phyloP scores from a whole-genome alignment of 768 basidiomycete genomes.

The Amanita pseudoporphyria region DNA sequence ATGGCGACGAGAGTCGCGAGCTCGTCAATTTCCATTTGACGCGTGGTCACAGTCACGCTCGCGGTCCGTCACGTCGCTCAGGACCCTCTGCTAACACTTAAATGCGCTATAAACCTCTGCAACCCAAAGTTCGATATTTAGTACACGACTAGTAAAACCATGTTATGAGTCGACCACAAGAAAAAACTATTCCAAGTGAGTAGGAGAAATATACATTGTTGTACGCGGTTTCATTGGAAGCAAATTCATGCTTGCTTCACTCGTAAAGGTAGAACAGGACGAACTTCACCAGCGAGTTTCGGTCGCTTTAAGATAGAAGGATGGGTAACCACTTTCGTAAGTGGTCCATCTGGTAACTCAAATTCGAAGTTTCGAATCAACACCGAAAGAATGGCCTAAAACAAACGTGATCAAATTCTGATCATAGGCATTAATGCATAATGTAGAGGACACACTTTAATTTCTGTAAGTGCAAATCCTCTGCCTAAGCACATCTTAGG shows the following conservation, averaged over 20 bases:
- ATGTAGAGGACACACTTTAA: constrained; percentile 5
- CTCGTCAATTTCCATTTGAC: constrained; percentile 16
- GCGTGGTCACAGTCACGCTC: constrained; percentile 1
- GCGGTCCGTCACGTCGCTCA: not conserved
- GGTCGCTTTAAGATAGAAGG: constrained; percentile 28
- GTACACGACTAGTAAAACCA: no score
- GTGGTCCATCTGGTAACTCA: constrained; percentile 29
- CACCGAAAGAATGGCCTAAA: constrained; percentile 32
- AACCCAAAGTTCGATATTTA: no score
- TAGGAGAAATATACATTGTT: no score
- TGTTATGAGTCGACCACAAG: no score
- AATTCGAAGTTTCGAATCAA: constrained; percentile 34
- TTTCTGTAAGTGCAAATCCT: constrained; percentile 22
- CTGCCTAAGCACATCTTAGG: constrained; percentile 35
- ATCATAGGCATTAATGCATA: no score
- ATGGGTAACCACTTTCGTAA: constrained; percentile 27
- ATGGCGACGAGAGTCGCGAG: constrained; percentile 27
- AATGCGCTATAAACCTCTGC: no score
- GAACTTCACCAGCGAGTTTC: constrained; percentile 24
- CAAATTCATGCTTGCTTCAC: constrained; percentile 11
- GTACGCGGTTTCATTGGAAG: no score
- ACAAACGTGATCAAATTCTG: not conserved
- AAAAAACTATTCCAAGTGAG: no score
- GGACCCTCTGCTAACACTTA: not conserved
- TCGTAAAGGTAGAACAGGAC: constrained; percentile 25